phyloP scores from a whole-genome alignment of 2,329 filamentous ascomycete genomes.

The Alternaria hordeiaustralica region DNA sequence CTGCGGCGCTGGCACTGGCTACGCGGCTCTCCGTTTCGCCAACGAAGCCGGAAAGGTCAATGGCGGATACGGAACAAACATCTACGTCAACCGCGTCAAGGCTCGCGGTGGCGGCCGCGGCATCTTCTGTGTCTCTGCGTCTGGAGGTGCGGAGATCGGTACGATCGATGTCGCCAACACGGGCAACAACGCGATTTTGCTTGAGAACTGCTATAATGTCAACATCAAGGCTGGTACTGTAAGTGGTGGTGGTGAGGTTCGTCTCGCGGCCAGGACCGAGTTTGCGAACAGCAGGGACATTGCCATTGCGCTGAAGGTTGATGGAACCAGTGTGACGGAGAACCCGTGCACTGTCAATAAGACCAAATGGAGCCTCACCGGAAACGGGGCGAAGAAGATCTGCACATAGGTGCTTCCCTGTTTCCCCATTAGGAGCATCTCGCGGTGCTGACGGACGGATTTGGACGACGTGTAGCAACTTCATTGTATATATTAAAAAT shows the following conservation, averaged over 20 bases:
- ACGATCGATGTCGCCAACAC: slow-evolving; percentile 60
- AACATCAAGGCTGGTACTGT: slow-evolving; percentile 60
- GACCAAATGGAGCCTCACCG: slow-evolving; percentile 58
- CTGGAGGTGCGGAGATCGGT: slow-evolving; percentile 60
- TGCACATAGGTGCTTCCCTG: slow-evolving; percentile 16
- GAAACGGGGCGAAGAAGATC: slow-evolving; percentile 47
- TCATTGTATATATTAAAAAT: slow-evolving; percentile 4
- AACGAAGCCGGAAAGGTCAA: slow-evolving; percentile 62
- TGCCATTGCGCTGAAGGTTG: slow-evolving; percentile 57
- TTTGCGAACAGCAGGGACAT: slow-evolving; percentile 63
- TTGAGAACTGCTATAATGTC: slow-evolving; percentile 67
- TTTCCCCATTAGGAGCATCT: background rate
- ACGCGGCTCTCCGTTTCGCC: slow-evolving; percentile 64
- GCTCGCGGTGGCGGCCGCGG: slow-evolving; percentile 65
- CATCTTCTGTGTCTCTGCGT: slow-evolving; percentile 64
- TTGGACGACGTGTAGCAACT: background rate
- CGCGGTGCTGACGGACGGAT: background rate
- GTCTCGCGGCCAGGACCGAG: slow-evolving; percentile 60
- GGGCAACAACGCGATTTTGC: slow-evolving; percentile 63
- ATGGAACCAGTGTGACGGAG: slow-evolving; percentile 60
- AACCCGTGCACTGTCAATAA: slow-evolving; percentile 61
- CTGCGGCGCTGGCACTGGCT: slow-evolving; percentile 60
- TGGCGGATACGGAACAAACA: slow-evolving; percentile 60
- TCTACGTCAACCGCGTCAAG: slow-evolving; percentile 60
- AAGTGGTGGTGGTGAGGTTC: slow-evolving; percentile 63